Conservation (phyloP, 106 monocot species). For the Dioscorea alata region DNA sequence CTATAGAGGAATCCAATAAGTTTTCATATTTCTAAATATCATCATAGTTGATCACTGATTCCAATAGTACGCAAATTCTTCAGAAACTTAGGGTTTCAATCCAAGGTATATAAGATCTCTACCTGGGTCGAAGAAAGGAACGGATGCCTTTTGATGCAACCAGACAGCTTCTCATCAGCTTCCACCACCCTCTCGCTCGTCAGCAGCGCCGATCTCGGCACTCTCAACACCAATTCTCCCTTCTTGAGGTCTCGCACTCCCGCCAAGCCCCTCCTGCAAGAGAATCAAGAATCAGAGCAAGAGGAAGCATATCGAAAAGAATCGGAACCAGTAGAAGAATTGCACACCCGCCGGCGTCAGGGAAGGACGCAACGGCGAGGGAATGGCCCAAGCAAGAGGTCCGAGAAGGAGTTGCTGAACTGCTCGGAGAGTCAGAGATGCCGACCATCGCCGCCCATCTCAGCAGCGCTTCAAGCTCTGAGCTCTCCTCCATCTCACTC, state of each 20-base stretch:
- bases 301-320: background rate
- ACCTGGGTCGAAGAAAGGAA: slow-evolving; percentile 61
- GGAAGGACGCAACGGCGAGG: slow-evolving; percentile 58
- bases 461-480: slow-evolving; percentile 24
- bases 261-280: slow-evolving; percentile 67
- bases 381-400: slow-evolving; percentile 57
- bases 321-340: background rate
- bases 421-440: slow-evolving; percentile 47
- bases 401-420: background rate
- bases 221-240: slow-evolving; percentile 65
- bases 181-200: slow-evolving; percentile 56
- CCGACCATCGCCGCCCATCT: slow-evolving; percentile 68
- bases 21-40: too few species aligned
- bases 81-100: too few species aligned
- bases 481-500: background rate
- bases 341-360: slow-evolving; percentile 71
- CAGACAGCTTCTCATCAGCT: slow-evolving; percentile 37
- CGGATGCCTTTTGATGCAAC: slow-evolving; percentile 24
- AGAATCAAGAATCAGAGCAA: background rate
- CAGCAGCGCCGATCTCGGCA: slow-evolving; percentile 62
- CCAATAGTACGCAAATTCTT: too few species aligned
- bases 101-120: too few species aligned
- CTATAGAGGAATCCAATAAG: too few species aligned
- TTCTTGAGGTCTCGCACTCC: slow-evolving; percentile 56
- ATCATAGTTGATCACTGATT: too few species aligned